A percentile compares a stretch with the other conserved stretches of the same genome.
Evolutionary conservation across 2,329 filamentous ascomycete genomes (phyloP).

Genomic region (Dactylellina cionopaga): DNA sequence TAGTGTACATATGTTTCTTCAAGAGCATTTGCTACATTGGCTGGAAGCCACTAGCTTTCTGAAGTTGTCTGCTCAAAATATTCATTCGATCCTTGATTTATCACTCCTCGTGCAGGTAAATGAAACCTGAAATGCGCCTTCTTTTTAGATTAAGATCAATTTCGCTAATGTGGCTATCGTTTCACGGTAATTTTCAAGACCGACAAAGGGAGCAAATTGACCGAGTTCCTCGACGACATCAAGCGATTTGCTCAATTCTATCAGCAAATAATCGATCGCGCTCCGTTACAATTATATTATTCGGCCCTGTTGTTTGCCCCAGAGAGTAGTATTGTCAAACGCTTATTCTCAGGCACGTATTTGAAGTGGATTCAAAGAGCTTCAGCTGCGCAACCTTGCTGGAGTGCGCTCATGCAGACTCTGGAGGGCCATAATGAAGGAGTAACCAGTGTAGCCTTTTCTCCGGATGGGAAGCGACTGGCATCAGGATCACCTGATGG

Average conservation of each 20-base stretch:
- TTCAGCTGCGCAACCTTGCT: background rate
- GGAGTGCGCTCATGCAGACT: background rate
- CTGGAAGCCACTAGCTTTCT: conserved; percentile 19
- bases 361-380: background rate
- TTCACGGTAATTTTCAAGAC: too few species aligned
- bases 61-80: background rate
- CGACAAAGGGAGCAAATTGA: background rate
- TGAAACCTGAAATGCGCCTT: background rate
- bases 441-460: background rate
- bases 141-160: background rate
- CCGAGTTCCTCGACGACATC: background rate
- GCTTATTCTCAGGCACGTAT: background rate
- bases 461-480: conserved; percentile 92
- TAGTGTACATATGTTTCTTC: conserved; percentile 1
- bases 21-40: conserved; percentile 24
- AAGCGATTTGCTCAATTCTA: conserved; percentile 3
- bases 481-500: conserved; percentile 1
- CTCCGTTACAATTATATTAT: conserved; percentile 16
- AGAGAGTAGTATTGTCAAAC: background rate
- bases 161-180: background rate
- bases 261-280: conserved; percentile 10
- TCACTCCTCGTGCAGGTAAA: too few species aligned
- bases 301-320: conserved; percentile 25
- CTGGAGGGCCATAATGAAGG: background rate
- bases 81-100: background rate